Base-by-base conservation (phyloP, 2,329 filamentous ascomycete species). In the Xylariaceae sp. region DNA sequence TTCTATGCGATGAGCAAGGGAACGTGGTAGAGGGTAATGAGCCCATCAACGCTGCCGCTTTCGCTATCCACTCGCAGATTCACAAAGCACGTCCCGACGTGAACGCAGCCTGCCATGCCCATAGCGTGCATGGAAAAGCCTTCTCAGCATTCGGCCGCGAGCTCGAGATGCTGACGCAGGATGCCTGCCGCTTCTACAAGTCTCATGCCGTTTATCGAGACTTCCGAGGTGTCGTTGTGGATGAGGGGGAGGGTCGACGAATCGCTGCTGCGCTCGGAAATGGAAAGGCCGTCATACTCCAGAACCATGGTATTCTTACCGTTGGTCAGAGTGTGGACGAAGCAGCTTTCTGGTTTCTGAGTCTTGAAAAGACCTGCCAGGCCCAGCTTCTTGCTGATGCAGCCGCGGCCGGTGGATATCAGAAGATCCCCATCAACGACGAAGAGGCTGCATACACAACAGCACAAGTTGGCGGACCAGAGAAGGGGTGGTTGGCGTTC, bases 261-360 rank as follows among this genome's bases (percentile, higher is more conserved):
- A 78, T 88, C 56, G 83, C 84, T 0, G 74, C 74, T 10, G 80
- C 84, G 0, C 72, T 88, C 1, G 85, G 85, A 0, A 69, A 75
- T 0, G 79, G 78, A 37, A 84, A 75, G 67, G 82, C 77, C 2
- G 75, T 82, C 66, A 84, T 88, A 34, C 72, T 88, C 34, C 74
- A 82, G 60, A 88, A 88, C 65, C 85, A 88, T 68, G 85, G 85
- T 0, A 72, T 88, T 9, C 70, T 88, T 53, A 87, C 84, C 0
- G 83, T 85, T 0, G 85, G 85, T 1, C 68, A 68, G 1, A 87
- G 83, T 0, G 84, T 88, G 2, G 85, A 88, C 64, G 85, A 88
- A 70, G 85, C 85, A 0, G 83, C 83, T 0, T 88, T 83, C 68
- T 73, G 87, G 57, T 87, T 86, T 70, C 80, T 80, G 1, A 74